Base-by-base conservation (phyloP, 2,329 filamentous ascomycete genomes). In the Cladosporium sp. region DNA sequence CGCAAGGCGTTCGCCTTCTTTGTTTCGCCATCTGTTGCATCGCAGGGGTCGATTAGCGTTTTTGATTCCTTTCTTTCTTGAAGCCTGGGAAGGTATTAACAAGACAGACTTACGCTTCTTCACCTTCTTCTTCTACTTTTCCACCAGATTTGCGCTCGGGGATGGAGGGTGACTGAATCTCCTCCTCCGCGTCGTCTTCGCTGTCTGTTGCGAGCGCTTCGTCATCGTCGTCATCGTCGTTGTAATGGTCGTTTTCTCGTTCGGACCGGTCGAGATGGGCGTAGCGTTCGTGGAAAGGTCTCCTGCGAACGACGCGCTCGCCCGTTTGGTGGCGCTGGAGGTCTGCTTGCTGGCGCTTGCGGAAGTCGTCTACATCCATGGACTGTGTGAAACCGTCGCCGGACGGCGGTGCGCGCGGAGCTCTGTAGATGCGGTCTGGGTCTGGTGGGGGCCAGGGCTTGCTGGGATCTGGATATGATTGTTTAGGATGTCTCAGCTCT, bases 1-100 rank as follows among this genome's bases (percentile, higher is more conserved):
- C 50, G 85, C 82, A 59, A 95, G 78, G 37, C 87, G 82, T 73
- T 94, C 90, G 1, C 91, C 91, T 62, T 94, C 91, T 0, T 86
- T 83, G 70, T 93, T 94, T 0, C 83, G 86, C 91, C 91, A 95
- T 5, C 64, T 65, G n/a, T 12, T 29, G 3, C 23, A 18, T 4
- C 3, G 2, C 31, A 11, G 8, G 31, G 10, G 10, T 3, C 10
- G 11, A 33, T 11, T 11, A 33, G 31, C 31, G 2, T 8, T 33
- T 33, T 50, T 26, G 23, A 3, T 26, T 26, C 3, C 23, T 26
- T 26, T 26, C 3, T 26, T 26, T 2, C 23, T 26, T 26, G 23
- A 3, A 26, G 23, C 23, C 23, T 26, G 23, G 23, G 3, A 26
- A 26, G 23, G 23, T 26, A 26, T 1, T 26, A 26, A 26, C 23